Conservation (phyloP, 441 rosid species). For the Metrosideros polymorpha region DNA sequence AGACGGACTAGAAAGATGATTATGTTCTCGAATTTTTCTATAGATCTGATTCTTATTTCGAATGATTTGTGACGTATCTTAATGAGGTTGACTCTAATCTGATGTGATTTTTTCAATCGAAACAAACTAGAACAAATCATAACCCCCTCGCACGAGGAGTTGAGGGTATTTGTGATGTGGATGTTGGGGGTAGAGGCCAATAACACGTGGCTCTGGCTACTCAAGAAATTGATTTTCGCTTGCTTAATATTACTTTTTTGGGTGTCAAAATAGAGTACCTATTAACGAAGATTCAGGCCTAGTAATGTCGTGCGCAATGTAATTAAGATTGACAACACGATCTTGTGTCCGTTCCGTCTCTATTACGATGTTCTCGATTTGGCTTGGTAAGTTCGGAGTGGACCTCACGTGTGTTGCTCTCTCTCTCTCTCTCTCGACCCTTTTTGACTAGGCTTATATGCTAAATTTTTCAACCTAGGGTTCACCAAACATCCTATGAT, state of each 20-base stretch:
- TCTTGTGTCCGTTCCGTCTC: background rate
- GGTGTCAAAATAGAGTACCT: too few species aligned
- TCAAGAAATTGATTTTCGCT: background rate
- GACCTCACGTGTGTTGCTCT: background rate
- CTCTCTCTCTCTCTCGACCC: too few species aligned
- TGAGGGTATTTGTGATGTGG: fast-evolving
- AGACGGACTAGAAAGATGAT: background rate
- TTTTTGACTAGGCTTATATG: background rate
- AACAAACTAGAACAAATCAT: fast-evolving
- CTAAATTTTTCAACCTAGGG: background rate
- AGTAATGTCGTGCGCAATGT: fast-evolving
- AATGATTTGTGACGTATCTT: too few species aligned
- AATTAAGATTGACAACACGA: background rate
- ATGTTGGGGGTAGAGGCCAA: fast-evolving
- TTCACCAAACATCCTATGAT: background rate
- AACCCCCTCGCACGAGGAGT: background rate
- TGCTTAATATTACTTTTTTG: too few species aligned
- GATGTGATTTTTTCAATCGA: background rate
- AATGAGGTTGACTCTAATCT: background rate
- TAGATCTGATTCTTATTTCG: fast-evolving
- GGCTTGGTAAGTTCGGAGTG: background rate
- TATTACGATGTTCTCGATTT: background rate
- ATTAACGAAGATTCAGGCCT: too few species aligned
- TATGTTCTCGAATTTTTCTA: fast-evolving
- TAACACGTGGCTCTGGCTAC: fast-evolving